These are phyloP conservation scores for Diaporthe aspalathi DNA, from an alignment of 2,329 filamentous ascomycete genomes.

Conservation along the genomic window DNA sequence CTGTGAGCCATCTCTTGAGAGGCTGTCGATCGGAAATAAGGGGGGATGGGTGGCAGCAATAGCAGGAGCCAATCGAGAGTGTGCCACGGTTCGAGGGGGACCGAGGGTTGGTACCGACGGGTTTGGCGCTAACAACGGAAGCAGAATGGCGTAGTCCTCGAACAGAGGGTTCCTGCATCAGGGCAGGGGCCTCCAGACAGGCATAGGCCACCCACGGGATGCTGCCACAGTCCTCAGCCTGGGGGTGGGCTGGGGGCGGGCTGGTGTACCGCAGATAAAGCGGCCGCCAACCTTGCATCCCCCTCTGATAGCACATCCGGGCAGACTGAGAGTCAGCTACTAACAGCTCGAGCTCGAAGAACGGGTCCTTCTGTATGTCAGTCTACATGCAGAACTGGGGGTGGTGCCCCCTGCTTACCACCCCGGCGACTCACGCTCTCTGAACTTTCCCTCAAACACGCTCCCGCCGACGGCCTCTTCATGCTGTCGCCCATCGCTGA, in stretches of 20 bases:
- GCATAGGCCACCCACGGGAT: conserved; percentile 13
- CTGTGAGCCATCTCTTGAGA: neutral
- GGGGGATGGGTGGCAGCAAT: conserved; percentile 1
- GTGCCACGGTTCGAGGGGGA: neutral
- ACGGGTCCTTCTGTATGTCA: neutral
- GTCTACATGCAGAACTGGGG: conserved; percentile 1
- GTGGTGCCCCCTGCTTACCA: neutral
- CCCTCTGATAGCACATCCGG: neutral
- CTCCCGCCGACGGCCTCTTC: conserved; percentile 17
- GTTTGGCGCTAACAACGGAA: conserved; percentile 38
- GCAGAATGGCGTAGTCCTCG: conserved; percentile 36
- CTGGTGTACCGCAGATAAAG: conserved; percentile 11
- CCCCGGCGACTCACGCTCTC: conserved; percentile 6
- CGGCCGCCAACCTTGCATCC: neutral
- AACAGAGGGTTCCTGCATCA: conserved; percentile 38
- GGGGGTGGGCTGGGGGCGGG: neutral
- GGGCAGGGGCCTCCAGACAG: conserved; percentile 22
- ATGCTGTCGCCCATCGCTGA: conserved; percentile 14
- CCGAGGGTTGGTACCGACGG: conserved; percentile 9
- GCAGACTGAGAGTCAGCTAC: no score
- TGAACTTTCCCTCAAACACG: conserved; percentile 30
- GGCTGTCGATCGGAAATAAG: conserved; percentile 23
- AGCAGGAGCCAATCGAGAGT: conserved; percentile 26
- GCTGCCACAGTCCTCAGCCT: conserved; percentile 28
- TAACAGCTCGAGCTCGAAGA: neutral